These are phyloP conservation scores for Phaeosphaeria sp. DNA, from an alignment of 2,329 filamentous ascomycete species.

Conservation along the genomic window DNA sequence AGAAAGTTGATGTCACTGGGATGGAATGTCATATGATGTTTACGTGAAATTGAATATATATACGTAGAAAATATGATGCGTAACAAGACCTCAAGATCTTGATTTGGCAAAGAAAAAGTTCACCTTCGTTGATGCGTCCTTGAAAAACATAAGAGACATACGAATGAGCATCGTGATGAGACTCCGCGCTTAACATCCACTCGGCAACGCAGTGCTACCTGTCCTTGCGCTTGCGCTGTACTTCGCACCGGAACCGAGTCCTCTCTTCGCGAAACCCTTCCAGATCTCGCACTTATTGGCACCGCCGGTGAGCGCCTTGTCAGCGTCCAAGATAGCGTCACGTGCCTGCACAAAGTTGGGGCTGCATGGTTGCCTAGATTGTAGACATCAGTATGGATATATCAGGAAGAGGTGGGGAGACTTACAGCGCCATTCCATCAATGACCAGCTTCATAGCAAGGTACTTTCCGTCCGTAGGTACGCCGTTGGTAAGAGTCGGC, in stretches of 20 bases:
- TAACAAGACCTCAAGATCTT: background rate
- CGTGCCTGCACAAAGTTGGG: conserved; percentile 61
- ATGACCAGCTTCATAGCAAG: conserved; percentile 62
- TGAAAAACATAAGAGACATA: background rate
- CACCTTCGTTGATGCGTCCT: background rate
- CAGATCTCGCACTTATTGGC: conserved; percentile 60
- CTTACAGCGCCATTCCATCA: conserved; percentile 56
- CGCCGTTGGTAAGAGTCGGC: conserved; percentile 54
- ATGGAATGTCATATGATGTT: background rate
- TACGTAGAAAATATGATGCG: background rate
- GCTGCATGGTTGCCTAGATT: conserved; percentile 58
- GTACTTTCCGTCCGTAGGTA: conserved; percentile 61
- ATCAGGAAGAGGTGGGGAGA: background rate
- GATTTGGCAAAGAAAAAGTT: background rate
- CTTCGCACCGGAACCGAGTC: conserved; percentile 51
- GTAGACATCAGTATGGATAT: background rate
- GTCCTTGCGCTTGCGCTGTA: conserved; percentile 28
- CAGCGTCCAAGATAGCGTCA: conserved; percentile 64
- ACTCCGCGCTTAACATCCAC: background rate
- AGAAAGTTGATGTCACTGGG: background rate
- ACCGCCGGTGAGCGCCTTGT: conserved; percentile 59
- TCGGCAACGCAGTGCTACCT: conserved; percentile 31
- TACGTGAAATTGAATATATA: background rate
- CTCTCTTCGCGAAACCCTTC: conserved; percentile 64
- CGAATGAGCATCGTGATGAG: background rate